phyloP scores from a whole-genome alignment of 169 alveolate species.

The Plasmodium gallinaceum region DNA sequence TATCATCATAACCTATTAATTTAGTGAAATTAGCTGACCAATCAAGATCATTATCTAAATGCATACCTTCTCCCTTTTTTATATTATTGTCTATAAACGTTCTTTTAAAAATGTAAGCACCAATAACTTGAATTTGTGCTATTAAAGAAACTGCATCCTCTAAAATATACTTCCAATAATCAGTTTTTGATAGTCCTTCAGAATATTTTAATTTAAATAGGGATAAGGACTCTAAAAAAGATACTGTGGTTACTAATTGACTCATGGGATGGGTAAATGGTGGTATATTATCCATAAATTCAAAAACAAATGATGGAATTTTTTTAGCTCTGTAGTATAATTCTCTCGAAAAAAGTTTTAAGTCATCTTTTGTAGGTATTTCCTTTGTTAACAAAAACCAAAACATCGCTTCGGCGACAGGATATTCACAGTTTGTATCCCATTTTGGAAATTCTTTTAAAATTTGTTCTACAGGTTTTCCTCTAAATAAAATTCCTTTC shows the following conservation, averaged over 20 bases:
- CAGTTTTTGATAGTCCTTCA: conserved; percentile 86
- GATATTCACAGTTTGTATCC: conserved; percentile 86
- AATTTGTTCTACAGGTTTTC: conserved; percentile 89
- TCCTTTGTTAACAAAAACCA: conserved; percentile 95
- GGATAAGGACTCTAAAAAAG: conserved; percentile 91
- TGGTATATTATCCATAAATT: conserved; percentile 89
- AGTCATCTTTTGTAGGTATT: conserved; percentile 88
- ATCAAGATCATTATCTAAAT: conserved; percentile 80
- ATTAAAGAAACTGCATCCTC: conserved; percentile 92
- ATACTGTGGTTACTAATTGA: conserved; percentile 91
- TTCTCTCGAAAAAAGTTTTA: conserved; percentile 85
- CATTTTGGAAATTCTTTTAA: conserved; percentile 87
- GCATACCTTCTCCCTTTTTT: conserved; percentile 82
- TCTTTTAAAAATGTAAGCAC: conserved; percentile 85
- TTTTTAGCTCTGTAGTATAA: conserved; percentile 84
- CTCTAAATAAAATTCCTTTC: conserved; percentile 93
- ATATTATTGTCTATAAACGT: conserved; percentile 80
- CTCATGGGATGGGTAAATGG: conserved; percentile 95
- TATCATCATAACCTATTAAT: conserved; percentile 80
- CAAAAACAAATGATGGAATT: conserved; percentile 87
- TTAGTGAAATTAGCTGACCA: conserved; percentile 86
- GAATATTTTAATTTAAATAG: conserved; percentile 86
- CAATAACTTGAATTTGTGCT: conserved; percentile 81
- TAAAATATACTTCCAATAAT: conserved; percentile 91
- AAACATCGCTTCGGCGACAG: conserved; percentile 94